A percentile compares a stretch with the other conserved stretches of the same genome.
These are phyloP conservation scores for Tothia fuscella DNA, from an alignment of 2,329 filamentous ascomycete genomes.

Conservation along the genomic window DNA sequence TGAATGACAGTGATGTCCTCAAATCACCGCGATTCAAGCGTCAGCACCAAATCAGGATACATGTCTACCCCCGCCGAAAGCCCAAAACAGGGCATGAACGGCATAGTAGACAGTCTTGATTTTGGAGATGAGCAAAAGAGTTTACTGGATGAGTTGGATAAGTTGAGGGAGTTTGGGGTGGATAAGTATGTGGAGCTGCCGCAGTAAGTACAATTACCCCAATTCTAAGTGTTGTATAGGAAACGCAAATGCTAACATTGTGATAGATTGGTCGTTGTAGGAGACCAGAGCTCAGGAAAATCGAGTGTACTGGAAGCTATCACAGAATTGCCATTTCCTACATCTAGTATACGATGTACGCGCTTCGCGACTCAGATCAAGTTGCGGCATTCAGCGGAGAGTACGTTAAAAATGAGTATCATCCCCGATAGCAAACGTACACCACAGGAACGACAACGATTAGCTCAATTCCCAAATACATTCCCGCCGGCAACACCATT, in stretches of 20 bases:
- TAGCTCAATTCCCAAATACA: constrained; percentile 5
- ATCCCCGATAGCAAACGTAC: constrained; percentile 7
- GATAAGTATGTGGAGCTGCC: constrained; percentile 12
- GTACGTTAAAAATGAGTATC: constrained; percentile 2
- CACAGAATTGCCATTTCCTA: constrained; percentile 14
- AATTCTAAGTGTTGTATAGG: too few species aligned
- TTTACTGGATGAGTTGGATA: constrained; percentile 11
- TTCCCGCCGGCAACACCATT: constrained; percentile 4
- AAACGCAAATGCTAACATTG: too few species aligned
- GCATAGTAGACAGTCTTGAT: constrained; percentile 8
- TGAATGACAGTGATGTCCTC: background rate
- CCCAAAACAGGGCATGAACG: constrained; percentile 7
- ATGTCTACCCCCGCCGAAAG: constrained; percentile 8
- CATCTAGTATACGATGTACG: constrained; percentile 13
- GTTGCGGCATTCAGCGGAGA: constrained; percentile 9
- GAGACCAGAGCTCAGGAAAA: constrained; percentile 17
- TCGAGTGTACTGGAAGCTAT: constrained; percentile 15
- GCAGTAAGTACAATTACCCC: too few species aligned
- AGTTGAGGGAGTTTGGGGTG: constrained; percentile 9
- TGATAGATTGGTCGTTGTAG: constrained; percentile 17
- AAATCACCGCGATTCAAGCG: background rate
- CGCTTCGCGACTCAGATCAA: constrained; percentile 15
- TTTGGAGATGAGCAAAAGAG: constrained; percentile 10
- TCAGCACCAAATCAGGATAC: constrained; percentile 8
- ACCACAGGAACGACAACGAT: constrained; percentile 3